These are phyloP conservation scores for Lentinula novae-zelandiae DNA, from an alignment of 1,284 basidiomycete genomes.

Conservation along the genomic window DNA sequence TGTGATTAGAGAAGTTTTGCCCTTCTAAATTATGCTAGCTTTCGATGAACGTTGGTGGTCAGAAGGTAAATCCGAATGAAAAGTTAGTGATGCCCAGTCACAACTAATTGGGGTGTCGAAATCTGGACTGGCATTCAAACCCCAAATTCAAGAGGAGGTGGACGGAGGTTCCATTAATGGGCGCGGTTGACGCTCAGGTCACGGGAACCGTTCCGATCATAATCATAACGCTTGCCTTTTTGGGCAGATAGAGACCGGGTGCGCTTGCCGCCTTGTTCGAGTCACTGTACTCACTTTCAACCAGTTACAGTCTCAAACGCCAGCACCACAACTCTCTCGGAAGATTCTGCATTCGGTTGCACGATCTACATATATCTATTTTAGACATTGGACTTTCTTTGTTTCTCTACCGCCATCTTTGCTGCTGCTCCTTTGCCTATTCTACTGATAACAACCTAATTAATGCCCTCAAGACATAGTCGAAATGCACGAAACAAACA, in stretches of 20 bases:
- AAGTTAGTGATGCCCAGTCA: too few species aligned
- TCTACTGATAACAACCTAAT: constrained; percentile 9
- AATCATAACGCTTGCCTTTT: neutral
- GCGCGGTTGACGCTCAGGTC: neutral
- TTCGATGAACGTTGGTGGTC: neutral
- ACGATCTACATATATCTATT: constrained; percentile 5
- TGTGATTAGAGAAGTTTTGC: constrained; percentile 37
- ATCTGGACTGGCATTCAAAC: too few species aligned
- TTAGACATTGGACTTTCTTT: neutral
- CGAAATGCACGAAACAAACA: constrained; percentile 13
- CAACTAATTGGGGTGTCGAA: too few species aligned
- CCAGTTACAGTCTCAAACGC: constrained; percentile 7
- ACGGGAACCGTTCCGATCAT: neutral
- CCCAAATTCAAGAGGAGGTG: too few species aligned
- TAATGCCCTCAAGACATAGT: constrained; percentile 15
- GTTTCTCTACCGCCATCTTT: neutral
- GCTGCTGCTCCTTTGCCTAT: neutral
- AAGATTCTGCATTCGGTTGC: constrained; percentile 11
- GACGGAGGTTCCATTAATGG: neutral
- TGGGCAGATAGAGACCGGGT: neutral
- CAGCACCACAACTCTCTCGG: neutral
- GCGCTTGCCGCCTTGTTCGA: neutral
- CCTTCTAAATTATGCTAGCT: constrained; percentile 8
- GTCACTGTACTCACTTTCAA: neutral
- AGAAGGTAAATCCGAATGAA: neutral